Conservation (phyloP, 768 basidiomycete genomes). For the Phaeotremella fagi region DNA sequence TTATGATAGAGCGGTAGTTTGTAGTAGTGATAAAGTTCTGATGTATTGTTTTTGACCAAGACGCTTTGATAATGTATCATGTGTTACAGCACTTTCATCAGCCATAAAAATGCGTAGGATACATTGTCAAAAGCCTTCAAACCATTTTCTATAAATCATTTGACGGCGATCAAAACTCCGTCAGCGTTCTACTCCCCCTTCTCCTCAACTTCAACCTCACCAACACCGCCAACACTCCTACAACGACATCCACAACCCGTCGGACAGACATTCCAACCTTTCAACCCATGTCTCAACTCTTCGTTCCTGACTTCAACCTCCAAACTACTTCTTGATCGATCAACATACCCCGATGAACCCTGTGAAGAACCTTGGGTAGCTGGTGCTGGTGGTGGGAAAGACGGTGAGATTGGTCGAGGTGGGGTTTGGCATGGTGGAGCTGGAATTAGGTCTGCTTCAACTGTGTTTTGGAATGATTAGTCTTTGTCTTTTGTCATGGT, state of each 20-base stretch:
- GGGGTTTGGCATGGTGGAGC: neutral
- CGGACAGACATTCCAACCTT: slow-evolving; percentile 32
- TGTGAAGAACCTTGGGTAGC: slow-evolving; percentile 1
- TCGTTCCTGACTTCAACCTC: neutral
- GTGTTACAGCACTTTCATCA: too few relatives aligned
- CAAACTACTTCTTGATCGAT: neutral
- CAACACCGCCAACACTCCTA: slow-evolving; percentile 7
- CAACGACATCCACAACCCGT: slow-evolving; percentile 41
- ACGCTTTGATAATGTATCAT: too few relatives aligned
- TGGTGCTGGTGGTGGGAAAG: neutral
- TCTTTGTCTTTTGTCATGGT: neutral
- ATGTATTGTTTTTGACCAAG: too few relatives aligned
- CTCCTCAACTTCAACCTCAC: neutral
- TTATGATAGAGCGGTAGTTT: too few relatives aligned
- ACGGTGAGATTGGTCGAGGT: neutral
- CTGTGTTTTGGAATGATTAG: neutral
- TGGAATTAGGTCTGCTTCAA: neutral
- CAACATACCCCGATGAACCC: slow-evolving; percentile 13
- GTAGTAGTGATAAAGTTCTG: too few relatives aligned
- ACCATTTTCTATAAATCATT: too few relatives aligned
- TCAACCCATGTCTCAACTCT: neutral
- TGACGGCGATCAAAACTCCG: too few relatives aligned
- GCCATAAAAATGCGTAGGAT: too few relatives aligned
- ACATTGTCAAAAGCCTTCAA: too few relatives aligned
- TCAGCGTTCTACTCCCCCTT: too few relatives aligned